phyloP scores from a whole-genome alignment of 345 rosid genomes.

The Microcos paniculata region DNA sequence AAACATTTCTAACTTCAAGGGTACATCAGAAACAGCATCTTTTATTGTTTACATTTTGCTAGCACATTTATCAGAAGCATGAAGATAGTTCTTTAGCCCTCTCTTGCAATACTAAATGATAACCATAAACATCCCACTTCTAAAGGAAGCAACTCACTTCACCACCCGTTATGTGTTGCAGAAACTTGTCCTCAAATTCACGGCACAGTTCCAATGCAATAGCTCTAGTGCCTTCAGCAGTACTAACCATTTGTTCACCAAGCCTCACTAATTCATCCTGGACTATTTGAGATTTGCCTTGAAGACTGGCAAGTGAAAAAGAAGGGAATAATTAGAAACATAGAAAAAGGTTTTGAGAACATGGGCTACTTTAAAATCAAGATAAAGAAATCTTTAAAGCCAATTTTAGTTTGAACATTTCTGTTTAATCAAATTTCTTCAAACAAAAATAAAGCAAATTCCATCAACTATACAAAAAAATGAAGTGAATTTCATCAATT shows the following conservation, averaged over 20 bases:
- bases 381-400: not conserved
- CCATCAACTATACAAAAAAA: not conserved
- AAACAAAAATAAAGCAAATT: not conserved
- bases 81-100: not conserved
- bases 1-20: not conserved
- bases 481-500: too few species aligned
- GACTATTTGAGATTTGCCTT: slow-evolving; percentile 84
- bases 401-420: not conserved
- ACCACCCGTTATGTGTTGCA: slow-evolving; percentile 81
- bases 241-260: slow-evolving; percentile 82
- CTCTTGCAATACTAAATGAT: not conserved
- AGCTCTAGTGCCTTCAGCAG: slow-evolving; percentile 95
- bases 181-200: slow-evolving; percentile 98
- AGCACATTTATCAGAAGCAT: not conserved
- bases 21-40: not conserved
- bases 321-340: slow-evolving; percentile 15
- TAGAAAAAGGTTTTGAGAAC: not conserved
- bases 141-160: slow-evolving; percentile 63
- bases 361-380: not conserved
- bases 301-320: slow-evolving; percentile 57
- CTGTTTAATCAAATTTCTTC: not conserved
- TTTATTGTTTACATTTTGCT: not conserved
- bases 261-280: slow-evolving; percentile 86
- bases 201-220: slow-evolving; percentile 98
- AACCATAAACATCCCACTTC: not conserved